Evolutionary conservation across 768 basidiomycete genomes (phyloP).

Genomic region (Phanerochaete carnosa): DNA sequence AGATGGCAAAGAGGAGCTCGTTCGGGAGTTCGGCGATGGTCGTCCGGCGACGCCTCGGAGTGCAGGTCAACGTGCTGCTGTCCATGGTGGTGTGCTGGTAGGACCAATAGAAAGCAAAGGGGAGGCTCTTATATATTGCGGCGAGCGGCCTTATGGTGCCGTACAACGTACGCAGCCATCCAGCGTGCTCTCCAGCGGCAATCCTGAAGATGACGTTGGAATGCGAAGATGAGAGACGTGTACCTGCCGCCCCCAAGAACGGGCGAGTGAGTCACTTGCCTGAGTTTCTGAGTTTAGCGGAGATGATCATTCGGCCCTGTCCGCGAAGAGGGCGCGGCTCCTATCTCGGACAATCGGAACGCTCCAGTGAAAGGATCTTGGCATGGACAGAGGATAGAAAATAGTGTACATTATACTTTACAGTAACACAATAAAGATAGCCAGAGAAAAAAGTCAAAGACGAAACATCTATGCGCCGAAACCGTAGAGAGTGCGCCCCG

Average conservation of each 20-base stretch:
- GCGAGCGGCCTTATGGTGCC: not conserved
- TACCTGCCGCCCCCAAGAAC: not conserved
- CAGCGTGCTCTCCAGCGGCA: not conserved
- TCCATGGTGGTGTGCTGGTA: not conserved
- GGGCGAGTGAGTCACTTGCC: not conserved
- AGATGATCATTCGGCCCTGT: not conserved
- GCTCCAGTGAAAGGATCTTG: too few relatives aligned
- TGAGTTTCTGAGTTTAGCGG: not conserved
- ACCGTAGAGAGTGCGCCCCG: constrained; percentile 88
- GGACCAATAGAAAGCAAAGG: not conserved
- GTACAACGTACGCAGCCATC: not conserved
- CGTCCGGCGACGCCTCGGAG: not conserved
- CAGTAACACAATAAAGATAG: constrained; percentile 27
- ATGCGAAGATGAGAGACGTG: not conserved
- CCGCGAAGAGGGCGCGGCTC: not conserved
- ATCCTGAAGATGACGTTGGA: not conserved
- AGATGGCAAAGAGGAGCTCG: constrained; percentile 23
- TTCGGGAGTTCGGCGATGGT: constrained; percentile 11
- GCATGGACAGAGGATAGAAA: not conserved
- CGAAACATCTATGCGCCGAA: constrained; percentile 68
- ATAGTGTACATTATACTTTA: constrained; percentile 16
- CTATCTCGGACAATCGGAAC: too few relatives aligned
- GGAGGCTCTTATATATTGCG: not conserved
- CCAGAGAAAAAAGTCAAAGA: constrained; percentile 18
- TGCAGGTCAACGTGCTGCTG: not conserved